Evolutionary conservation across 176 grass and related monocot genomes (phyloP).

Genomic region (Phoenix roebelenii): DNA sequence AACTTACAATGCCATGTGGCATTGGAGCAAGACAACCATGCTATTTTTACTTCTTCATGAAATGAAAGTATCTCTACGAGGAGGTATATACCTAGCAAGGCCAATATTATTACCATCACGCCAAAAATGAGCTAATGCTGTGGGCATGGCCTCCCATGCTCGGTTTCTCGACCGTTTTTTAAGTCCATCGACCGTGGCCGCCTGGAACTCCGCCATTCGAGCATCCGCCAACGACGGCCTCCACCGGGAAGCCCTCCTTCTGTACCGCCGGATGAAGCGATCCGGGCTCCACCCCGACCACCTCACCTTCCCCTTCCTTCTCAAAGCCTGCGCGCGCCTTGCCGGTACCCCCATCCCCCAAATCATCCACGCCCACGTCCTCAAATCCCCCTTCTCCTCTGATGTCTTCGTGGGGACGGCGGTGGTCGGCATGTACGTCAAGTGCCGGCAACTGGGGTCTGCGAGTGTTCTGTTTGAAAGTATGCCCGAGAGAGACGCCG

Average conservation of each 20-base stretch:
- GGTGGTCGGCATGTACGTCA: not conserved
- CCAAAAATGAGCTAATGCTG: not conserved
- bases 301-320: slow-evolving; percentile 15
- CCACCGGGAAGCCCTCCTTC: not conserved
- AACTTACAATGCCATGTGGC: no score
- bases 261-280: slow-evolving; percentile 5
- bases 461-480: no score
- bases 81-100: no score
- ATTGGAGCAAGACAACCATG: no score
- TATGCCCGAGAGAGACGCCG: no score
- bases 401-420: slow-evolving; percentile 3
- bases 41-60: no score
- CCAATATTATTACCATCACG: no score
- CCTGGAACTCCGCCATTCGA: slow-evolving; percentile 4
- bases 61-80: no score
- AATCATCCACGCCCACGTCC: slow-evolving; percentile 3
- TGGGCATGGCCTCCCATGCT: not conserved
- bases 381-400: not conserved
- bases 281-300: not conserved
- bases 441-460: not conserved
- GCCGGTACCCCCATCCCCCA: not conserved
- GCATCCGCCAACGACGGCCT: not conserved
- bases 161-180: not conserved
- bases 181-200: slow-evolving; percentile 2
- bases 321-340: slow-evolving; percentile 8